A percentile compares a stretch with the other conserved stretches of the same genome.
Conservation (phyloP, 2,329 filamentous ascomycete genomes). For the Cercospora beticola region DNA sequence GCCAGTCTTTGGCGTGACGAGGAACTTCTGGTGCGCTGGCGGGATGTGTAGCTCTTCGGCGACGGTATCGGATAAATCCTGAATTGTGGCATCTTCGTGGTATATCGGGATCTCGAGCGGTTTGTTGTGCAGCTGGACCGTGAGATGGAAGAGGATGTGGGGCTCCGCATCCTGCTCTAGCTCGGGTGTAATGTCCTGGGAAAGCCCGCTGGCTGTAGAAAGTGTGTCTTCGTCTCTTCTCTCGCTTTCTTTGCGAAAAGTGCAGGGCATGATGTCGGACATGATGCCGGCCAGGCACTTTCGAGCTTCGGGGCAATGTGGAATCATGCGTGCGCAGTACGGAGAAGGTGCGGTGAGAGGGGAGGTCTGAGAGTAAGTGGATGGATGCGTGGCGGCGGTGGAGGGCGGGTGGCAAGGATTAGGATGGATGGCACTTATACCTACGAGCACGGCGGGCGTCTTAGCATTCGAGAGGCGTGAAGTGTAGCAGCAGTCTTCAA, state of each 20-base stretch:
- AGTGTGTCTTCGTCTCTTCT: constrained; percentile 13
- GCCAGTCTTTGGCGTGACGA: constrained; percentile 63
- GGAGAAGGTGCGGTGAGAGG: background rate
- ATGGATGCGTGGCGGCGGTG: background rate
- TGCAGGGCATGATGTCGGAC: constrained; percentile 18
- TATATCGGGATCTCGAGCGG: constrained; percentile 51
- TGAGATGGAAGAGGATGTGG: constrained; percentile 43
- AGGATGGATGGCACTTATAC: constrained; percentile 3
- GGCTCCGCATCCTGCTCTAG: constrained; percentile 22
- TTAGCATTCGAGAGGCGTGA: background rate
- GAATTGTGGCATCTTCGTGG: constrained; percentile 50
- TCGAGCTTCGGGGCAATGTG: constrained; percentile 17
- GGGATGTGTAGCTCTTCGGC: constrained; percentile 60
- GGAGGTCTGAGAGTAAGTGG: background rate
- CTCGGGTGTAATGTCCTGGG: constrained; percentile 20
- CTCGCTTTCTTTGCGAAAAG: constrained; percentile 10
- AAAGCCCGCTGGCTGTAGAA: constrained; percentile 8
- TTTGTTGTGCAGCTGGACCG: constrained; percentile 57
- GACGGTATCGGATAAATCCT: constrained; percentile 61
- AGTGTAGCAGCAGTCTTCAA: background rate
- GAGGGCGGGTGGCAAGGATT: constrained; percentile 1
- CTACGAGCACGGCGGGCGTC: background rate
- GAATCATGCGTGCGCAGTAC: constrained; percentile 10
- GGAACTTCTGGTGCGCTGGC: constrained; percentile 64
- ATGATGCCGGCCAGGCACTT: constrained; percentile 14